Evolutionary conservation across 2,329 filamentous ascomycete genomes (phyloP).

Genomic region (Clarireedia paspali): DNA sequence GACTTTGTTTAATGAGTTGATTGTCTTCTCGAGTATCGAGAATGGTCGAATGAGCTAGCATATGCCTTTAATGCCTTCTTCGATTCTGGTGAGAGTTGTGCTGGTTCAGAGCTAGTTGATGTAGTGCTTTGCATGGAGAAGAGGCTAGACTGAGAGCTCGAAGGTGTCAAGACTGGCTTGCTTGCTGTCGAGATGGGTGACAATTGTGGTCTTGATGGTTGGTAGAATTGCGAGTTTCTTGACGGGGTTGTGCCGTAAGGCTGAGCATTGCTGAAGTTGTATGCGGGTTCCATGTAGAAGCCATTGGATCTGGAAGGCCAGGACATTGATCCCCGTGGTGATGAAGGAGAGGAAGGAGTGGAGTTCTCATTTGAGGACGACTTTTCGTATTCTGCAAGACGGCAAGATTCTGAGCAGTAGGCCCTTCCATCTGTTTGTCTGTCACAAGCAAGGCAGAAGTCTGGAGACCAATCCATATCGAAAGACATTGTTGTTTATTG

Average conservation of each 20-base stretch:
- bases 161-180: constrained; percentile 51
- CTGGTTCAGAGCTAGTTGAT: constrained; percentile 41
- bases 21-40: constrained; percentile 28
- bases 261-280: constrained; percentile 63
- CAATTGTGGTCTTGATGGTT: constrained; percentile 41
- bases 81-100: constrained; percentile 65
- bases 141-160: constrained; percentile 77
- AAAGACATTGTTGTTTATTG: constrained; percentile 24
- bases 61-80: constrained; percentile 77
- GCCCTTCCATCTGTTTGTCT: constrained; percentile 73
- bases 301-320: constrained; percentile 44
- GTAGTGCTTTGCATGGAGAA: constrained; percentile 65
- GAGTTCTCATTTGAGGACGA: constrained; percentile 49
- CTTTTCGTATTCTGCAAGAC: constrained; percentile 79
- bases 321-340: constrained; percentile 35
- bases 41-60: constrained; percentile 79
- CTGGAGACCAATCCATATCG: constrained; percentile 62
- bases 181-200: constrained; percentile 31
- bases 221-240: constrained; percentile 33
- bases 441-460: constrained; percentile 93
- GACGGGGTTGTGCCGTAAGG: constrained; percentile 42
- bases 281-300: constrained; percentile 66
- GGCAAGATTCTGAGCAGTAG: constrained; percentile 90
- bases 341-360: constrained; percentile 48
- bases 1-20: constrained; percentile 23